These are phyloP conservation scores for Termitomyces sp. DNA, from an alignment of 768 basidiomycete species.

Conservation along the genomic window DNA sequence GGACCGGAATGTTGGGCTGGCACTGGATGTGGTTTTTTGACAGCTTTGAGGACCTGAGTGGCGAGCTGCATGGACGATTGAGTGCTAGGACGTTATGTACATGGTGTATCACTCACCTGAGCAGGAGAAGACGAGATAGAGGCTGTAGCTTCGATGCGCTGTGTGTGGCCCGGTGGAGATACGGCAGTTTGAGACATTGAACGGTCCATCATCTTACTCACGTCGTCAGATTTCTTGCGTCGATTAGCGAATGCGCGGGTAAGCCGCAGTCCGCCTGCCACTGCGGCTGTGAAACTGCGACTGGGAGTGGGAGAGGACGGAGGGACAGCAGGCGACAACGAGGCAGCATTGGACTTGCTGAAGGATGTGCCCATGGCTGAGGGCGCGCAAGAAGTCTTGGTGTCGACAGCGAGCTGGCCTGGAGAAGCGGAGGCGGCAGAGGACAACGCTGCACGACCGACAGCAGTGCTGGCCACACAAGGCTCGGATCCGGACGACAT, in stretches of 20 bases:
- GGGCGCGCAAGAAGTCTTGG: conserved; percentile 13
- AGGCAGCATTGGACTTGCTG: conserved; percentile 21
- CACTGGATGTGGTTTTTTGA: conserved; percentile 1
- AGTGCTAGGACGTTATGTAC: conserved; percentile 13
- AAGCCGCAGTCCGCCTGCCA: conserved; percentile 43
- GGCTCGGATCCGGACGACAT: conserved; percentile 18
- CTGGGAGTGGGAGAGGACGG: conserved; percentile 18
- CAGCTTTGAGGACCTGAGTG: conserved; percentile 36
- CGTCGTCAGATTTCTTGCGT: conserved; percentile 53
- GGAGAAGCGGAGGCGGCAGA: conserved; percentile 27
- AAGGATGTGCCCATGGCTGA: conserved; percentile 34
- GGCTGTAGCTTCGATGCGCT: conserved; percentile 18
- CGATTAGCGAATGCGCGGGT: conserved; percentile 55
- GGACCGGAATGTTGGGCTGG: background rate
- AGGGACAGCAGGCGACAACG: conserved; percentile 12
- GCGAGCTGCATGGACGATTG: conserved; percentile 37
- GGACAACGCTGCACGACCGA: conserved; percentile 28
- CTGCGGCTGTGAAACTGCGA: conserved; percentile 31
- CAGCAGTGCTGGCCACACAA: conserved; percentile 12
- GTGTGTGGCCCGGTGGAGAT: conserved; percentile 1
- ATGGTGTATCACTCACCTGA: conserved; percentile 12
- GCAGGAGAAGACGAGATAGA: conserved; percentile 21
- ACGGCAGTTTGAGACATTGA: conserved; percentile 3
- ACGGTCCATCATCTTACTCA: conserved; percentile 17
- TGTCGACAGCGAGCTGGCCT: conserved; percentile 7